A percentile compares a stretch with the other conserved stretches of the same genome.
Conservation (phyloP, 805 yeast species). For the Myxozyma neglecta region DNA sequence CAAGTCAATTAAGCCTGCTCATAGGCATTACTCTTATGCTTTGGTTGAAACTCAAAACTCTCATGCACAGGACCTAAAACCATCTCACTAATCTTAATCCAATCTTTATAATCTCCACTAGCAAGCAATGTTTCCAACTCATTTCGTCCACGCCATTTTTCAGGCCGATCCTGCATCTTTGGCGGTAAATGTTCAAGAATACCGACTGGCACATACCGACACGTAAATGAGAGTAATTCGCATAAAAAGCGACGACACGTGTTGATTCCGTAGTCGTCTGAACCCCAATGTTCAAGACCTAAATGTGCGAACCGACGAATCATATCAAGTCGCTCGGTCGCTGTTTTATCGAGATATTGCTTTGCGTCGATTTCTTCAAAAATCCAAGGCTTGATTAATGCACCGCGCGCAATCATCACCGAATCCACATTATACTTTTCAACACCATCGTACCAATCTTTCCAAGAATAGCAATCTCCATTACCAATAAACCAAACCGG, state of each 20-base stretch:
- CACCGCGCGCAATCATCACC: constrained; percentile 98
- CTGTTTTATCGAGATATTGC: constrained; percentile 85
- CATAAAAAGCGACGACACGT: constrained; percentile 87
- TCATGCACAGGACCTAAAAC: constrained; percentile 84
- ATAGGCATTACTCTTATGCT: constrained; percentile 90
- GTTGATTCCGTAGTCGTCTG: constrained; percentile 91
- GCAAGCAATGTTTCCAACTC: constrained; percentile 90
- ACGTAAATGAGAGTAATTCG: constrained; percentile 91
- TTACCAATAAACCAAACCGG: constrained; percentile 87
- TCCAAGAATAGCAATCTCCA: constrained; percentile 85
- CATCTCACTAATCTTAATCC: constrained; percentile 96
- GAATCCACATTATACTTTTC: constrained; percentile 74
- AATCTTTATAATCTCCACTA: constrained; percentile 80
- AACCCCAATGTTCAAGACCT: constrained; percentile 97
- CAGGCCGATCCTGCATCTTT: constrained; percentile 88
- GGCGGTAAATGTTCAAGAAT: constrained; percentile 87
- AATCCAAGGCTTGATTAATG: constrained; percentile 97
- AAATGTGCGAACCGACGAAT: constrained; percentile 66
- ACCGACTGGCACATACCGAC: constrained; percentile 92
- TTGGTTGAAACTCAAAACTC: constrained; percentile 78
- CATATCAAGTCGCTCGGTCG: constrained; percentile 83
- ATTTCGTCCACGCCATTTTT: constrained; percentile 87
- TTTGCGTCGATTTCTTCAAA: constrained; percentile 90
- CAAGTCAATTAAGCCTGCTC: constrained; percentile 36
- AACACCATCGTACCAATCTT: constrained; percentile 81